Evolutionary conservation across 345 rosid genomes (phyloP), one percentile per base, ranked within the genome.

Genomic region (Ricinus communis): DNA sequence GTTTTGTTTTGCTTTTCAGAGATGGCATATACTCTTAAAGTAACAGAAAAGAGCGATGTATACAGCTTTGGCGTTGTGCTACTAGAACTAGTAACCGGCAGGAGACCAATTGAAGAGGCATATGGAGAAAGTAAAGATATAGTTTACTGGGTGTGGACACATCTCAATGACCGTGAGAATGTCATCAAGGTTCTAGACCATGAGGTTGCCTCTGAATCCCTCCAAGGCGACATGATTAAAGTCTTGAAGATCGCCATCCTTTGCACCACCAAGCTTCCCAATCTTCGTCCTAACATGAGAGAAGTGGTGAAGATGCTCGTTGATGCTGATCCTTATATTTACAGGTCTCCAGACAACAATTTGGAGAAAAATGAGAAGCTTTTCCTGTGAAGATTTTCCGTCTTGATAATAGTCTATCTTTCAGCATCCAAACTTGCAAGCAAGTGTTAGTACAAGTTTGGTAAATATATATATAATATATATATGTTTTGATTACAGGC

Each of bases 61-160:
- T 90, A 88, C 71, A 91, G 97, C 69, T 91, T 86, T 11, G 97
- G 98, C 0, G 92, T 94, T 31, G 97, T 94, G 68, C 89, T 94
- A 31, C 80, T 90, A 38, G 97, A 94, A 71, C 51, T 94, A 25
- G 78, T 82, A 2, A 90, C 91, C 0, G 88, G 96, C 36, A 83
- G 79, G 66, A 79, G 71, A 52, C 85, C 97, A 0, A 54, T 87
- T 10, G 98, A 91, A 74, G 95, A 88, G 2, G 84, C 78, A 66
- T 91, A 84, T 19, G 96, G 96, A 40, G 95, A 90, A 38, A 96
- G 91, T 2, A 87, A 87, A 76, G 93, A 90, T 62, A 85, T 94
- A 0, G 97, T 90, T 45, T 81, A 83, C 61, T 86, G 92, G 92
- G 93, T 86, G 38, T 80, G 73, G 28, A 80, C 83, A 57, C 88